A percentile compares a stretch with the other conserved stretches of the same genome.
Evolutionary conservation across 2,329 filamentous ascomycete species (phyloP).

Genomic region (Leptoxyphium fumago): DNA sequence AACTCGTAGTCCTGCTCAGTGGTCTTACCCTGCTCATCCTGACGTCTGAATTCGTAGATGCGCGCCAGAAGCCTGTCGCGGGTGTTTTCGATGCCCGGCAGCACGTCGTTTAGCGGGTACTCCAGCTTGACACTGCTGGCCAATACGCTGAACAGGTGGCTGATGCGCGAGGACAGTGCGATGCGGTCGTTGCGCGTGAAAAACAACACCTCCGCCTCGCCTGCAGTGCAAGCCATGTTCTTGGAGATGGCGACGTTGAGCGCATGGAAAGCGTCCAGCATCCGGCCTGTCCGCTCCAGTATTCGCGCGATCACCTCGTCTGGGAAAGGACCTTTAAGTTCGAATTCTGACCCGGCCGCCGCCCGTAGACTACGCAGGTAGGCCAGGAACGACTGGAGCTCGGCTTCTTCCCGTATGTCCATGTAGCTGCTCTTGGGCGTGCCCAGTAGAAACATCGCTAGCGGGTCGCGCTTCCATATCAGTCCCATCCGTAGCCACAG

Average conservation of each 20-base stretch:
- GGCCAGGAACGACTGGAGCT: conserved; percentile 64
- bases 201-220: conserved; percentile 65
- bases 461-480: conserved; percentile 87
- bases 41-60: conserved; percentile 73
- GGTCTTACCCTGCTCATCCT: conserved; percentile 36
- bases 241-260: conserved; percentile 89
- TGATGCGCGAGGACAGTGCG: conserved; percentile 74
- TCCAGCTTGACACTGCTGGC: conserved; percentile 89
- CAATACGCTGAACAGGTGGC: conserved; percentile 72
- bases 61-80: conserved; percentile 74
- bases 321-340: conserved; percentile 77
- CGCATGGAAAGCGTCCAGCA: conserved; percentile 87
- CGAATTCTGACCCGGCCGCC: conserved; percentile 71
- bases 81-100: conserved; percentile 68
- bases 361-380: conserved; percentile 59
- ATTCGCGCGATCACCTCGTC: conserved; percentile 57
- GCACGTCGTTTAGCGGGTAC: conserved; percentile 77
- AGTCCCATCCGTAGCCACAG: conserved; percentile 89
- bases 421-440: conserved; percentile 46
- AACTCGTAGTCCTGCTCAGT: conserved; percentile 78
- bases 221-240: conserved; percentile 57
- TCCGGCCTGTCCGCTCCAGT: conserved; percentile 63
- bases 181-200: conserved; percentile 68
- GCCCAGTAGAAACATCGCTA: conserved; percentile 49
- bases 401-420: conserved; percentile 72